Evolutionary conservation across 257 asterid genomes (phyloP).

Genomic region (Coffea eugenioides): DNA sequence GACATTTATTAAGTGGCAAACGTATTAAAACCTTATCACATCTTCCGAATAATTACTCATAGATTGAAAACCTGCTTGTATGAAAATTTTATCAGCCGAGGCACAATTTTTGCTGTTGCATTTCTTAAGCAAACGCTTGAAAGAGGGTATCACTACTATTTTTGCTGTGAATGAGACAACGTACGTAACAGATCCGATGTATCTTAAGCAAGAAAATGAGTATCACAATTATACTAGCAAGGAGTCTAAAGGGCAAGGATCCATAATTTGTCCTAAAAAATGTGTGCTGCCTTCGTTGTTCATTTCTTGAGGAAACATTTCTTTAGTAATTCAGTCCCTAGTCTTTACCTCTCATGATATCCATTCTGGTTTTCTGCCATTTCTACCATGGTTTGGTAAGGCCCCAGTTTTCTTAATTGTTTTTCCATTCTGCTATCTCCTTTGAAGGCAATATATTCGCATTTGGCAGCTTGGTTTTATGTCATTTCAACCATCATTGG

Average conservation of each 20-base stretch:
- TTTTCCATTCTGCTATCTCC: not conserved
- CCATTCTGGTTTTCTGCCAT: not conserved
- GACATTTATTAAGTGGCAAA: no score
- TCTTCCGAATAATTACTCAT: no score
- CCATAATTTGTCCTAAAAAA: not conserved
- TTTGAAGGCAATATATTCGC: no score
- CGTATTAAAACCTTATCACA: not conserved
- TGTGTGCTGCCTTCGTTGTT: not conserved
- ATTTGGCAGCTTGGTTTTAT: no score
- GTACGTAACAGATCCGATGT: no score
- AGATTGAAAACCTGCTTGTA: no score
- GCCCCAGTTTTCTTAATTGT: not conserved
- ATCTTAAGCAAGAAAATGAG: not conserved
- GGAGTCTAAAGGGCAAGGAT: not conserved
- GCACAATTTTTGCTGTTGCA: not conserved
- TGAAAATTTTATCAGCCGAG: not conserved
- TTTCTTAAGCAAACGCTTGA: not conserved
- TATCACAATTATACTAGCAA: not conserved
- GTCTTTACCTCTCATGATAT: not conserved
- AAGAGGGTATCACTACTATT: no score
- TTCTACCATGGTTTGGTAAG: not conserved
- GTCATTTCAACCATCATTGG: no score
- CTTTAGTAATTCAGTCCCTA: not conserved
- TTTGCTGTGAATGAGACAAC: no score
- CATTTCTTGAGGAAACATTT: not conserved